Conservation (phyloP, 2,329 filamentous ascomycete genomes). For the Nemania abortiva region DNA sequence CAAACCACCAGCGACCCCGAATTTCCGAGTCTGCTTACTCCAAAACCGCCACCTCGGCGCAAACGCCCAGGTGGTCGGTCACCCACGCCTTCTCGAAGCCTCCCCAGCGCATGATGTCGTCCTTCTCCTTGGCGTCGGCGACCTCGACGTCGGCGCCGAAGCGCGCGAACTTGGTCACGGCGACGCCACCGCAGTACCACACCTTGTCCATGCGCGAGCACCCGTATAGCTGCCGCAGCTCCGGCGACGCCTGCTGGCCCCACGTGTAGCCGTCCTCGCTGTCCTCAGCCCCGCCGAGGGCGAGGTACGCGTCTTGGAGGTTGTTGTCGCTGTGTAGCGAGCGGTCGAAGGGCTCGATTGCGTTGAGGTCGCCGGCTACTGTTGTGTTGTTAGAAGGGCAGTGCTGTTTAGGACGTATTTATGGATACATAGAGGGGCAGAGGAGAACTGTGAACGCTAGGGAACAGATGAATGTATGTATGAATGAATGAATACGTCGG, state of each 20-base stretch:
- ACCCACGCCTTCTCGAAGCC: constrained; percentile 59
- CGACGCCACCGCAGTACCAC: constrained; percentile 55
- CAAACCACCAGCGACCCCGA: background rate
- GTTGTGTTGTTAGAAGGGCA: background rate
- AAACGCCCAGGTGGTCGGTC: constrained; percentile 62
- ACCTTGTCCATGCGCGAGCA: constrained; percentile 66
- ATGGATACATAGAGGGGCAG: background rate
- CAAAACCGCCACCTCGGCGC: constrained; percentile 48
- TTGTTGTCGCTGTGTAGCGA: constrained; percentile 59
- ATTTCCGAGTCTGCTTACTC: background rate
- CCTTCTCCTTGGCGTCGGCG: constrained; percentile 47
- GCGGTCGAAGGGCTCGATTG: constrained; percentile 64
- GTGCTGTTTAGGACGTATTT: background rate
- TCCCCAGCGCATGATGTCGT: constrained; percentile 41
- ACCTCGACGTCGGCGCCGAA: constrained; percentile 61
- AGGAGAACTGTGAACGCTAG: background rate
- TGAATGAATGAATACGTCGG: background rate
- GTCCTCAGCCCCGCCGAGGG: constrained; percentile 61
- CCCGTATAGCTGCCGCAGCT: constrained; percentile 57
- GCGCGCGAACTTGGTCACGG: constrained; percentile 54
- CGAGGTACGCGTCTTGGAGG: constrained; percentile 65
- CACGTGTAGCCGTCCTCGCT: constrained; percentile 64
- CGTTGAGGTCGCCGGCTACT: constrained; percentile 67
- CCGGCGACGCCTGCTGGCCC: constrained; percentile 63
- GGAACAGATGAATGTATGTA: no score